These are phyloP conservation scores for Kondoa malvinella DNA, from an alignment of 768 basidiomycete species.

Conservation along the genomic window DNA sequence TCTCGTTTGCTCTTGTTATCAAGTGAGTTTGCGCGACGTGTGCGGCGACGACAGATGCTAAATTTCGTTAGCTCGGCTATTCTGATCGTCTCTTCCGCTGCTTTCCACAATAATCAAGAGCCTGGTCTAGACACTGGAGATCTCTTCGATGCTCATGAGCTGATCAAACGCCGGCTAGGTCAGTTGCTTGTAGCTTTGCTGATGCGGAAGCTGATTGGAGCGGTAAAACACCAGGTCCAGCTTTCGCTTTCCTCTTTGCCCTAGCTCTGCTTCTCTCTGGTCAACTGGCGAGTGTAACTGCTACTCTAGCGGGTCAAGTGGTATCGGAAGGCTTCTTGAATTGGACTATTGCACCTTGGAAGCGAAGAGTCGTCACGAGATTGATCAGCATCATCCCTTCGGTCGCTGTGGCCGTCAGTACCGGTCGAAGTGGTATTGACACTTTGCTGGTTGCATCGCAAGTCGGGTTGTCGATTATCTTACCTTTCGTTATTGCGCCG, in stretches of 20 bases:
- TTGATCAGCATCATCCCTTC: slow-evolving; percentile 66
- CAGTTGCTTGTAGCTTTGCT: no score
- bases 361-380: slow-evolving; percentile 69
- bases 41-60: not conserved
- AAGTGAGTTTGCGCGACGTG: slow-evolving; percentile 40
- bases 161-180: slow-evolving; percentile 54
- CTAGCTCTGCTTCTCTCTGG: slow-evolving; percentile 68
- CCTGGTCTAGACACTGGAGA: slow-evolving; percentile 35
- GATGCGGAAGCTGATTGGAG: no score
- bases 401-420: slow-evolving; percentile 53
- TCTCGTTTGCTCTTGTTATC: slow-evolving; percentile 73
- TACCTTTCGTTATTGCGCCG: slow-evolving; percentile 72
- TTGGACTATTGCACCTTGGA: slow-evolving; percentile 40
- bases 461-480: slow-evolving; percentile 61
- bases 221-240: no score
- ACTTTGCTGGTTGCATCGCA: slow-evolving; percentile 69
- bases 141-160: slow-evolving; percentile 64
- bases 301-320: slow-evolving; percentile 50
- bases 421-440: slow-evolving; percentile 55
- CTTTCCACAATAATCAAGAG: slow-evolving; percentile 50
- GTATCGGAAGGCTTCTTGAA: slow-evolving; percentile 52
- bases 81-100: slow-evolving; percentile 60
- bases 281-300: slow-evolving; percentile 76
- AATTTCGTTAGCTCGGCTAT: slow-evolving; percentile 39
- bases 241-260: slow-evolving; percentile 71